These are phyloP conservation scores for Sporothrix schenckii DNA, from an alignment of 2,329 filamentous ascomycete genomes.

Conservation along the genomic window DNA sequence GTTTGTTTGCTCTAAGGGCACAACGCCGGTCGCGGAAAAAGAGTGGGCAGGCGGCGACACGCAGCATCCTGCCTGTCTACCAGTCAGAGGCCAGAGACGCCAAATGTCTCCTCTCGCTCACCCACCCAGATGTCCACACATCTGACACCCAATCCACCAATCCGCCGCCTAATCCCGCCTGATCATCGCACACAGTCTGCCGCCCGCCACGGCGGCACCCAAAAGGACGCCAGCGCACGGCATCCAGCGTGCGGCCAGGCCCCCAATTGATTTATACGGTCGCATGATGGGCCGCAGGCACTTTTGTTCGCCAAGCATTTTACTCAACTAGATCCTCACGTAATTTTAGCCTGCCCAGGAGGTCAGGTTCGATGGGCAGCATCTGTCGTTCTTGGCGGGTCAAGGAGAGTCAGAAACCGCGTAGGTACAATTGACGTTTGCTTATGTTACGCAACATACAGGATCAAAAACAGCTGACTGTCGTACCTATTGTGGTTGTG, in stretches of 20 bases:
- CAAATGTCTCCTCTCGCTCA: not conserved
- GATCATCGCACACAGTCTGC: slow-evolving; percentile 33
- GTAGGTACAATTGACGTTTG: not conserved
- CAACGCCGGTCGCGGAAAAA: slow-evolving; percentile 30
- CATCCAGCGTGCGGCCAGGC: slow-evolving; percentile 19
- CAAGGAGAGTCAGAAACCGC: not conserved
- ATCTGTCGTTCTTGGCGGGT: not conserved
- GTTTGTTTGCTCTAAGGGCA: slow-evolving; percentile 24
- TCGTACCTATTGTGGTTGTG: not conserved
- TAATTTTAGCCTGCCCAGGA: slow-evolving; percentile 14
- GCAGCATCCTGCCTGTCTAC: not conserved
- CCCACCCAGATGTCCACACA: not conserved
- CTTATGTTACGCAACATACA: not conserved
- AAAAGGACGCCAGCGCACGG: slow-evolving; percentile 11
- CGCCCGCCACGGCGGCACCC: slow-evolving; percentile 26
- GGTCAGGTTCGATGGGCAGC: not conserved
- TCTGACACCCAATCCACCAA: slow-evolving; percentile 13
- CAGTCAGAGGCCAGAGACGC: slow-evolving; percentile 13
- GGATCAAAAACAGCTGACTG: not conserved
- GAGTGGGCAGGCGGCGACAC: slow-evolving; percentile 26
- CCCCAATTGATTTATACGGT: slow-evolving; percentile 17
- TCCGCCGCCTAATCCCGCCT: slow-evolving; percentile 32
- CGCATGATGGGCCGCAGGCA: slow-evolving; percentile 34
- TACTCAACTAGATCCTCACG: not conserved
- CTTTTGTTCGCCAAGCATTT: slow-evolving; percentile 28